These are phyloP conservation scores for Boletus pseudopeckii DNA, from an alignment of 768 basidiomycete genomes.

Conservation along the genomic window DNA sequence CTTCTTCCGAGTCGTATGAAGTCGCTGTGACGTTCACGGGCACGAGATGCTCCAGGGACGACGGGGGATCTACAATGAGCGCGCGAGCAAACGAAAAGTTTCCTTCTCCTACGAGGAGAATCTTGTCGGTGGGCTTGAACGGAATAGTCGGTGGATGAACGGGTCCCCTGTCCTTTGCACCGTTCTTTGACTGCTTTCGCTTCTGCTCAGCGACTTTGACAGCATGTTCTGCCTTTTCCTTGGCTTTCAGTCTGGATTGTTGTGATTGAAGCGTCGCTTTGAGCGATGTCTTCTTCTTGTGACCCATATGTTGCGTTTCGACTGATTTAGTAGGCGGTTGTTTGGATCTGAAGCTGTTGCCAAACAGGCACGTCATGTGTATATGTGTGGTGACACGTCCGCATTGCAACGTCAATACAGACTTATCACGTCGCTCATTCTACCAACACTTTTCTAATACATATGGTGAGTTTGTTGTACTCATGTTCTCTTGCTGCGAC, in stretches of 20 bases:
- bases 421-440: conserved; percentile 36
- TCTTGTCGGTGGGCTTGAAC: conserved; percentile 59
- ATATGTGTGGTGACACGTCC: conserved; percentile 21
- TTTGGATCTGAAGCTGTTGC: conserved; percentile 28
- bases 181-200: conserved; percentile 30
- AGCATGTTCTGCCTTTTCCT: conserved; percentile 56
- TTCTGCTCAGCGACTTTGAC: conserved; percentile 42
- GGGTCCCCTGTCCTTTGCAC: conserved; percentile 37
- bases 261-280: conserved; percentile 69
- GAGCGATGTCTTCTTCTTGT: conserved; percentile 54
- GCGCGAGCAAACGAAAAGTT: conserved; percentile 91
- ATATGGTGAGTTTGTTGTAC: conserved; percentile 31
- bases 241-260: conserved; percentile 60
- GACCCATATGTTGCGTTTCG: conserved; percentile 25
- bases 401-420: too few species aligned
- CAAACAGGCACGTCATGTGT: conserved; percentile 24
- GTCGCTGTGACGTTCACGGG: conserved; percentile 78
- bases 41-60: conserved; percentile 49
- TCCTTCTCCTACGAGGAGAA: conserved; percentile 87
- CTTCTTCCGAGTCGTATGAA: conserved; percentile 74
- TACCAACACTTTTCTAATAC: background rate
- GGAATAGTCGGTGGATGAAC: conserved; percentile 53
- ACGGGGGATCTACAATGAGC: conserved; percentile 49
- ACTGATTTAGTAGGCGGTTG: conserved; percentile 16
- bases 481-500: too few species aligned